Percentiles rank a stretch among this genome's conserved stretches.
These are phyloP conservation scores for Colletotrichum ledebouriae DNA, from an alignment of 2,329 filamentous ascomycete species.

Conservation along the genomic window DNA sequence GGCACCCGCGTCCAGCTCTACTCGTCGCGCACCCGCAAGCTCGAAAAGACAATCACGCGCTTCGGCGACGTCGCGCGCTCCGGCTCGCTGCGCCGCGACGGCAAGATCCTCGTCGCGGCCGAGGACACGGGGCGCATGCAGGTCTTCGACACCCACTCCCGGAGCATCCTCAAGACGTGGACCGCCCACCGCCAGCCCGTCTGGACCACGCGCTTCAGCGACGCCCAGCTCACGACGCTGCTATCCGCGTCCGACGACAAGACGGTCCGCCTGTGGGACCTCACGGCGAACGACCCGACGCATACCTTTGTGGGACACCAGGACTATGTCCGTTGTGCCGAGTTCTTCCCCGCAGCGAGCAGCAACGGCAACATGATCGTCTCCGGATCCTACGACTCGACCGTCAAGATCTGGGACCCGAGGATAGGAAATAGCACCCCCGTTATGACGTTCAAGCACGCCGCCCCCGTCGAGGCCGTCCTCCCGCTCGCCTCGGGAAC, in stretches of 20 bases:
- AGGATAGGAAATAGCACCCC: slow-evolving; percentile 71
- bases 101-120: slow-evolving; percentile 88
- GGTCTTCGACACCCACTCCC: slow-evolving; percentile 90
- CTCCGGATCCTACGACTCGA: slow-evolving; percentile 94
- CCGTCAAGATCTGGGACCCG: slow-evolving; percentile 94
- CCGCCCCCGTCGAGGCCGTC: slow-evolving; percentile 89
- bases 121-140: slow-evolving; percentile 94
- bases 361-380: slow-evolving; percentile 81
- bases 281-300: slow-evolving; percentile 82
- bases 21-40: slow-evolving; percentile 90
- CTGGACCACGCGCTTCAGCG: slow-evolving; percentile 93
- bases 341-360: slow-evolving; percentile 78
- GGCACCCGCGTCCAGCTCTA: slow-evolving; percentile 94
- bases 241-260: slow-evolving; percentile 94
- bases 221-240: slow-evolving; percentile 84
- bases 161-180: slow-evolving; percentile 96
- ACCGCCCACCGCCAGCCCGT: slow-evolving; percentile 93
- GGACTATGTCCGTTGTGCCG: slow-evolving; percentile 91
- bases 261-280: slow-evolving; percentile 94
- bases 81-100: slow-evolving; percentile 89
- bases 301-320: slow-evolving; percentile 87
- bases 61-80: slow-evolving; percentile 93
- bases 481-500: slow-evolving; percentile 89
- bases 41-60: slow-evolving; percentile 92
- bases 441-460: slow-evolving; percentile 95